Conservation (phyloP, 768 basidiomycete species). For the Coprinopsis cinerea region DNA sequence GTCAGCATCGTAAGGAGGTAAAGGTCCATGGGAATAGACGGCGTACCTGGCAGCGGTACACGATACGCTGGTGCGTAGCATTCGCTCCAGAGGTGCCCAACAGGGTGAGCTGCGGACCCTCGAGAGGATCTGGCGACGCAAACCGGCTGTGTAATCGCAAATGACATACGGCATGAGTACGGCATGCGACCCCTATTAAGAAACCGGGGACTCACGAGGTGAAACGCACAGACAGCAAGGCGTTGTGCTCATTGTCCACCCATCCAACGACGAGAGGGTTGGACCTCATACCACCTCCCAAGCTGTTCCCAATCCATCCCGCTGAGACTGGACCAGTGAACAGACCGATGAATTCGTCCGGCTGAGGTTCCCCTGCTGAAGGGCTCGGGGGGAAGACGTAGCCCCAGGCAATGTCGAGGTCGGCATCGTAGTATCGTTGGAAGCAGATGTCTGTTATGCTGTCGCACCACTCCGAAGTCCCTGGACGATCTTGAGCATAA, state of each 20-base stretch:
- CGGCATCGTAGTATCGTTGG: slow-evolving; percentile 7
- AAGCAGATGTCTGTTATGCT: slow-evolving; percentile 6
- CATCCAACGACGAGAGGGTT: slow-evolving; percentile 7
- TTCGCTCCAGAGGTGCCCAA: slow-evolving; percentile 4
- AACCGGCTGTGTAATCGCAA: not conserved
- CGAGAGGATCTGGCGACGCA: not conserved
- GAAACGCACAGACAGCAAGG: not conserved
- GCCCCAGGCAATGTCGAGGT: slow-evolving; percentile 2
- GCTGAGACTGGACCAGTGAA: slow-evolving; percentile 2
- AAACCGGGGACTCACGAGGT: not conserved
- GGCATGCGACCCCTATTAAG: not conserved
- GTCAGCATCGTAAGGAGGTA: not conserved
- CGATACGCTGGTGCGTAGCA: slow-evolving; percentile 4
- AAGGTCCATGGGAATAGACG: not conserved
- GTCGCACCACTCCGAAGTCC: slow-evolving; percentile 6
- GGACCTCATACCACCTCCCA: slow-evolving; percentile 7
- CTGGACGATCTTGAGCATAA: not conserved
- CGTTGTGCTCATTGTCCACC: slow-evolving; percentile 1
- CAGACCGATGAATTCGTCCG: slow-evolving; percentile 7
- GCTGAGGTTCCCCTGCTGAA: not conserved
- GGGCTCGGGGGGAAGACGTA: slow-evolving; percentile 7
- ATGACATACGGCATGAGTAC: not conserved
- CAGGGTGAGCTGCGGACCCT: slow-evolving; percentile 2
- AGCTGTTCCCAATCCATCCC: slow-evolving; percentile 9
- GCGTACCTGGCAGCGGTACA: slow-evolving; percentile 3